These are phyloP conservation scores for Annona squamosa DNA, from an alignment of 164 flowering plant species.

Conservation along the genomic window DNA sequence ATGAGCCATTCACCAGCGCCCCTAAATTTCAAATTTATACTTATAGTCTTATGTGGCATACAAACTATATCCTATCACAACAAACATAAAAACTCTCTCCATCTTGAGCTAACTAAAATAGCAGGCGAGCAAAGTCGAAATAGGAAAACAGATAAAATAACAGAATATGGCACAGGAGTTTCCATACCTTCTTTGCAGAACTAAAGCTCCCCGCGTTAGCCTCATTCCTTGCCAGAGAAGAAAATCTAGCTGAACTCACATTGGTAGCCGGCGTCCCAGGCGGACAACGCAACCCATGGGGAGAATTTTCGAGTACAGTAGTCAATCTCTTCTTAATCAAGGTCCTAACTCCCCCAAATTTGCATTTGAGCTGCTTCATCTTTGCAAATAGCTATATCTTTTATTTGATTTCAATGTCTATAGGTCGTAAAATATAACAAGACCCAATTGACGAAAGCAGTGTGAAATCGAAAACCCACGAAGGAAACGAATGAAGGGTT, in stretches of 20 bases:
- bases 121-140: background rate
- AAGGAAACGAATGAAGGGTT: background rate
- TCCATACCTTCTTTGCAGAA: slow-evolving; percentile 1
- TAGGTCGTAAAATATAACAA: no score
- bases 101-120: background rate
- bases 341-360: background rate
- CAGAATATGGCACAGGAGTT: background rate
- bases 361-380: slow-evolving; percentile 7
- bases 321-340: slow-evolving; percentile 7
- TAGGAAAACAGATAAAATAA: no score
- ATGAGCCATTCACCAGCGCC: background rate
- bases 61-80: background rate
- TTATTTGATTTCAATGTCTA: background rate
- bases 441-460: background rate
- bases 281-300: background rate
- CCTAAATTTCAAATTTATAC: background rate
- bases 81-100: background rate
- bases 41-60: background rate
- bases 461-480: background rate
- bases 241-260: background rate
- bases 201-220: background rate
- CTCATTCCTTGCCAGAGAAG: slow-evolving; percentile 2
- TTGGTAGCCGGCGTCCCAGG: background rate
- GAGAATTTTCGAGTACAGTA: background rate
- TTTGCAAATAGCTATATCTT: background rate